Conservation (phyloP, 306 rosid genomes). For the Elaeagnus macrophylla region DNA sequence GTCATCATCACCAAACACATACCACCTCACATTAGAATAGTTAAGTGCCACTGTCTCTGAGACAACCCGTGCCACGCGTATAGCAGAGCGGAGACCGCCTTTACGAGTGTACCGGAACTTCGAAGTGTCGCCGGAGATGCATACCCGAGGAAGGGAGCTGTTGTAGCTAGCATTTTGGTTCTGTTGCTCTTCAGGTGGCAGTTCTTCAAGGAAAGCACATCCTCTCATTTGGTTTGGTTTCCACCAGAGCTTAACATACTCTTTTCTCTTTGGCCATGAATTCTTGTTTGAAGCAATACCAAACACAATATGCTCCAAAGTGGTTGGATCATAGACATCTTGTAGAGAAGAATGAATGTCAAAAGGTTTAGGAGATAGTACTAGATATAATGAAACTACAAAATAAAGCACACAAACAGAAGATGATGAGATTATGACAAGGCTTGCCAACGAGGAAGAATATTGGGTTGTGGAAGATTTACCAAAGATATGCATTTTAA, state of each 20-base stretch:
- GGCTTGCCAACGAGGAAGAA: constrained; percentile 22
- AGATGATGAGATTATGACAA: constrained; percentile 38
- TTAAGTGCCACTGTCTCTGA: constrained; percentile 47
- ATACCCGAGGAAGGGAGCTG: constrained; percentile 21
- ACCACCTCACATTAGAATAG: constrained; percentile 67
- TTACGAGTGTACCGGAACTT: not conserved
- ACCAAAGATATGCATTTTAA: constrained; percentile 35
- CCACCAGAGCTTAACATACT: constrained; percentile 65
- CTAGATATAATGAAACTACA: constrained; percentile 30
- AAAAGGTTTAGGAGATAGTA: constrained; percentile 20
- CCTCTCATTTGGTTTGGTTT: constrained; percentile 48
- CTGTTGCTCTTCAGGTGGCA: constrained; percentile 14
- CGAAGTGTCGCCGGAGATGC: not conserved
- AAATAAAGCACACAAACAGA: constrained; percentile 47
- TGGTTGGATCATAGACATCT: constrained; percentile 29
- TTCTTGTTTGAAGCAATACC: constrained; percentile 62
- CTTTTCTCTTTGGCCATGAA: constrained; percentile 60
- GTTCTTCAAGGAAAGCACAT: constrained; percentile 63
- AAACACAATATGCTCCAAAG: constrained; percentile 63
- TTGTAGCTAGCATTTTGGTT: constrained; percentile 17
- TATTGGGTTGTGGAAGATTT: constrained; percentile 34
- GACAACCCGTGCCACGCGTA: constrained; percentile 74
- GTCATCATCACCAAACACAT: constrained; percentile 87
- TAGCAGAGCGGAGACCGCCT: constrained; percentile 30
- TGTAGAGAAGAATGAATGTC: constrained; percentile 11